Percentiles rank a stretch among this genome's conserved stretches.
Evolutionary conservation across 1,139 yeast species (phyloP).

Genomic region (Yamadazyma trypodendri): DNA sequence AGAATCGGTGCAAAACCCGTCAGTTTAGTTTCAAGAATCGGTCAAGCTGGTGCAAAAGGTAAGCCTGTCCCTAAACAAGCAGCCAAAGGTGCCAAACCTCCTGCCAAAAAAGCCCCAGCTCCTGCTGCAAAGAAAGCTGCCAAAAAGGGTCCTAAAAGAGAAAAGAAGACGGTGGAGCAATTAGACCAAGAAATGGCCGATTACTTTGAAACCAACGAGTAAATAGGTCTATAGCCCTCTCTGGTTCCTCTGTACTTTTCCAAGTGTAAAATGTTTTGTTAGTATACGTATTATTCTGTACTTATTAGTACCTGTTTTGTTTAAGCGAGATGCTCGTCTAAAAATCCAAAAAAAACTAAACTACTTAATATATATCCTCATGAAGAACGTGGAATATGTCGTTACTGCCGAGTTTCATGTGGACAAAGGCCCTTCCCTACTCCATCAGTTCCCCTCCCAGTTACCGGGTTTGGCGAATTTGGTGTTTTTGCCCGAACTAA

Average conservation of each 20-base stretch:
- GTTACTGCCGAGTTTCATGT: slow-evolving; percentile 60
- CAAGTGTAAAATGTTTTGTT: no score
- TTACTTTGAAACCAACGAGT: slow-evolving; percentile 46
- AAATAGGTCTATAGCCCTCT: not conserved
- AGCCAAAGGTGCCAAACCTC: slow-evolving; percentile 23
- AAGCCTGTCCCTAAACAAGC: slow-evolving; percentile 19
- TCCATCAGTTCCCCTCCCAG: slow-evolving; percentile 48
- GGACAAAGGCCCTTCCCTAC: slow-evolving; percentile 51
- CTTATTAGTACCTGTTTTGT: not conserved
- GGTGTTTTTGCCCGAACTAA: slow-evolving; percentile 51
- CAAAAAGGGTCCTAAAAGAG: slow-evolving; percentile 39
- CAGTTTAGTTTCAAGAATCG: slow-evolving; percentile 18
- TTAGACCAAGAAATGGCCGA: slow-evolving; percentile 94
- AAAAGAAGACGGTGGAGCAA: slow-evolving; percentile 82
- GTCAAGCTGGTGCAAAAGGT: slow-evolving; percentile 16
- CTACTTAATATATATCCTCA: not conserved
- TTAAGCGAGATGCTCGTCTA: slow-evolving; percentile 3
- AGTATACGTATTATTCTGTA: not conserved
- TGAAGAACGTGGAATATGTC: slow-evolving; percentile 42
- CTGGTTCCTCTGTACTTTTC: not conserved
- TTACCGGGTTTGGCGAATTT: slow-evolving; percentile 45
- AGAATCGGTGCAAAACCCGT: slow-evolving; percentile 49
- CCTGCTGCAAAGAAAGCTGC: slow-evolving; percentile 21
- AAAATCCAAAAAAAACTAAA: not conserved
- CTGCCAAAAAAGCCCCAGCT: slow-evolving; percentile 19